Evolutionary conservation across 2,329 filamentous ascomycete genomes (phyloP).

Genomic region (Xylariaceae sp.): DNA sequence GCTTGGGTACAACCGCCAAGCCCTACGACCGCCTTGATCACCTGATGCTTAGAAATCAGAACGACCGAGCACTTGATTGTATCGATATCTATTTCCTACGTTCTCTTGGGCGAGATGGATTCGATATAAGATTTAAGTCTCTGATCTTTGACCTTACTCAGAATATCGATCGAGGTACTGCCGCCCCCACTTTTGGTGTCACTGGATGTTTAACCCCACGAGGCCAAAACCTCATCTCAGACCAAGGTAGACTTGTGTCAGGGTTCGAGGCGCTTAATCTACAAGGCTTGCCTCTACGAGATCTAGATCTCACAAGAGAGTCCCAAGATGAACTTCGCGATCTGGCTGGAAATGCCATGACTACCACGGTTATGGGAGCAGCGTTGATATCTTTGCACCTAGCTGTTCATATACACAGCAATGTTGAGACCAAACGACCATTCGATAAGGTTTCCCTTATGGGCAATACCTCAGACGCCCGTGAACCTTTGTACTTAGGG

Average conservation of each 20-base stretch:
- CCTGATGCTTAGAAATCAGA: slow-evolving; percentile 51
- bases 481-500: slow-evolving; percentile 18
- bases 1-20: slow-evolving; percentile 53
- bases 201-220: slow-evolving; percentile 71
- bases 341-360: slow-evolving; percentile 82
- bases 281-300: slow-evolving; percentile 71
- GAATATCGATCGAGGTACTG: slow-evolving; percentile 68
- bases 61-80: slow-evolving; percentile 67
- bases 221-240: slow-evolving; percentile 66
- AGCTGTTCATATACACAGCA: slow-evolving; percentile 24
- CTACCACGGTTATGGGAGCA: slow-evolving; percentile 71
- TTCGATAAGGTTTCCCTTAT: slow-evolving; percentile 1
- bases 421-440: neutral
- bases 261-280: slow-evolving; percentile 68
- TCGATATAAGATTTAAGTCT: slow-evolving; percentile 57
- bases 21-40: slow-evolving; percentile 39
- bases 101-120: slow-evolving; percentile 44
- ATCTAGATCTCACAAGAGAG: slow-evolving; percentile 68
- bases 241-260: slow-evolving; percentile 63
- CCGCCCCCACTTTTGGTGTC: slow-evolving; percentile 59
- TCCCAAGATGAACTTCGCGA: slow-evolving; percentile 67
- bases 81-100: slow-evolving; percentile 67
- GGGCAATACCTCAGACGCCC: neutral
- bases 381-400: slow-evolving; percentile 66
- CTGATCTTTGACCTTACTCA: slow-evolving; percentile 70